Conservation (phyloP, 2,329 filamentous ascomycete genomes). For the Phoma sp. region DNA sequence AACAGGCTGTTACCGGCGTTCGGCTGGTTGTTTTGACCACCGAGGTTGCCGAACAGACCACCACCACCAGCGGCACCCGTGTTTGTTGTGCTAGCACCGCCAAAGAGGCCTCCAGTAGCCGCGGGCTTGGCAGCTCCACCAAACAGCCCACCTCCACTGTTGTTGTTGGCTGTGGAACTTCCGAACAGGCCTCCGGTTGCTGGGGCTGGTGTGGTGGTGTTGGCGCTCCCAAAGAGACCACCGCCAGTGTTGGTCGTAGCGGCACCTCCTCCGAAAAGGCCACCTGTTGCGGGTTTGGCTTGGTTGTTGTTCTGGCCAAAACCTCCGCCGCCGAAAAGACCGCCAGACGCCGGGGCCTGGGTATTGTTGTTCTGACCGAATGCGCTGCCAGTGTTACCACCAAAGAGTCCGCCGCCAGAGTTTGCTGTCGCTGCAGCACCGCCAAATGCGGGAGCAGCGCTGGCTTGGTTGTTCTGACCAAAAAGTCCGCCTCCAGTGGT, state of each 20-base stretch:
- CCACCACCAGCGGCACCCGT: slow-evolving; percentile 24
- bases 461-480: slow-evolving; percentile 38
- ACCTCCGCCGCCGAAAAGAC: slow-evolving; percentile 52
- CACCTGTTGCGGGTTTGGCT: slow-evolving; percentile 47
- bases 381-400: slow-evolving; percentile 30
- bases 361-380: slow-evolving; percentile 43
- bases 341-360: slow-evolving; percentile 36
- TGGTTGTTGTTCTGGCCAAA: slow-evolving; percentile 47
- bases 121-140: slow-evolving; percentile 45
- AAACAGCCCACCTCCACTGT: slow-evolving; percentile 49
- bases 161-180: slow-evolving; percentile 25
- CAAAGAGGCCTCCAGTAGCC: slow-evolving; percentile 50
- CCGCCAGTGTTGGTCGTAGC: slow-evolving; percentile 33
- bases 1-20: slow-evolving; percentile 46
- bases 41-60: slow-evolving; percentile 45
- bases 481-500: slow-evolving; percentile 43
- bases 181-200: slow-evolving; percentile 61
- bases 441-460: slow-evolving; percentile 38
- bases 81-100: slow-evolving; percentile 39
- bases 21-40: slow-evolving; percentile 37
- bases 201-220: slow-evolving; percentile 42
- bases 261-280: slow-evolving; percentile 43
- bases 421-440: slow-evolving; percentile 32
- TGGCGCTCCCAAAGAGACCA: slow-evolving; percentile 41
- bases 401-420: slow-evolving; percentile 38